Evolutionary conservation across 495 filamentous ascomycete species (phyloP).

Genomic region (Xylaria bambusicola): DNA sequence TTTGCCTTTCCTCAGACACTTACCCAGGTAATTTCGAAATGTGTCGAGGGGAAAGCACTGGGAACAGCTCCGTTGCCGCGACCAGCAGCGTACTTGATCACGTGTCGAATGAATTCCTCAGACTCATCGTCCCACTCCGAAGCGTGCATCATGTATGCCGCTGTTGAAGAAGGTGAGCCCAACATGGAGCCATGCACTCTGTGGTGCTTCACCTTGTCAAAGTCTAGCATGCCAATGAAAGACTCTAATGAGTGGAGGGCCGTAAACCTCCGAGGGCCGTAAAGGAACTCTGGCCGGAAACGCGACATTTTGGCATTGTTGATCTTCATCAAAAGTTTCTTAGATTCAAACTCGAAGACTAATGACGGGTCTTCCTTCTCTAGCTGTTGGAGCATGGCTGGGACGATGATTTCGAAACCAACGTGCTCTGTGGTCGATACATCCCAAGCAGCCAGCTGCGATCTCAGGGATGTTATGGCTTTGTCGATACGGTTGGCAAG

Average conservation of each 20-base stretch:
- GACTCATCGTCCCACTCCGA: constrained; percentile 26
- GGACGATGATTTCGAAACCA: constrained; percentile 44
- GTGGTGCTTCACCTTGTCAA: constrained; percentile 48
- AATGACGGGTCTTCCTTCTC: constrained; percentile 17
- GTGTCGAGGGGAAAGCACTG: constrained; percentile 37
- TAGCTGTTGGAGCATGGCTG: constrained; percentile 25
- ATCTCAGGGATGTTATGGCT: constrained; percentile 24
- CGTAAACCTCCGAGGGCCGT: constrained; percentile 31
- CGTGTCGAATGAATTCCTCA: constrained; percentile 22
- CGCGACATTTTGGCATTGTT: constrained; percentile 20
- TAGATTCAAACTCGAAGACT: constrained; percentile 18
- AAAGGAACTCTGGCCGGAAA: constrained; percentile 30
- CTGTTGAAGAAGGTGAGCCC: constrained; percentile 51
- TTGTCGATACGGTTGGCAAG: constrained; percentile 15
- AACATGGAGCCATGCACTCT: constrained; percentile 46
- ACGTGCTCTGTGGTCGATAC: constrained; percentile 35
- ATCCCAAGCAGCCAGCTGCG: constrained; percentile 32
- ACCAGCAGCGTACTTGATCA: constrained; percentile 16
- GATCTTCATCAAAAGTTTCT: constrained; percentile 14
- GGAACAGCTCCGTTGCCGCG: constrained; percentile 19
- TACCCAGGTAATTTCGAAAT: constrained; percentile 46
- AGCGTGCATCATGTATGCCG: constrained; percentile 44
- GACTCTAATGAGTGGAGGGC: constrained; percentile 52
- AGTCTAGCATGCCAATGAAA: constrained; percentile 43
- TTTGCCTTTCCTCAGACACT: constrained; percentile 20